phyloP scores from a whole-genome alignment of 768 basidiomycete species.

The Amanita rubescens region DNA sequence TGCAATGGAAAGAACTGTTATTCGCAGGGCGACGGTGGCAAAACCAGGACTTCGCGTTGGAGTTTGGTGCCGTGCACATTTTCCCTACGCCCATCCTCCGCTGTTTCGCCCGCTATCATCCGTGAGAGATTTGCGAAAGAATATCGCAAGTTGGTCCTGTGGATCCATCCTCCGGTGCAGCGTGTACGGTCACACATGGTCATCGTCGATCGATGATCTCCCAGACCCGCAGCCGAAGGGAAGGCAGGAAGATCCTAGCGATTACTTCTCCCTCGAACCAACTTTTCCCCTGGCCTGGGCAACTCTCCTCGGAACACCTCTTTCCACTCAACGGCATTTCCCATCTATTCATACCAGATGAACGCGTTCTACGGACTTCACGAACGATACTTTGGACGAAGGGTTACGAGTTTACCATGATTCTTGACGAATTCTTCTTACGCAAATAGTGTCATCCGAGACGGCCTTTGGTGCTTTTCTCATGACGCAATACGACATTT shows the following conservation, averaged over 20 bases:
- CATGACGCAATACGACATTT: background rate
- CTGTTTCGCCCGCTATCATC: constrained; percentile 2
- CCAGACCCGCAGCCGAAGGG: constrained; percentile 15
- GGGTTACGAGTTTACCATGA: constrained; percentile 24
- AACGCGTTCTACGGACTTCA: constrained; percentile 11
- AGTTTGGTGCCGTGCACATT: constrained; percentile 11
- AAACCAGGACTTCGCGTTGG: background rate
- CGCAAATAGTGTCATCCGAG: constrained; percentile 1
- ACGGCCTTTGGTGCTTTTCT: constrained; percentile 1
- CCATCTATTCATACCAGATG: background rate
- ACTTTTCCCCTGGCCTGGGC: background rate
- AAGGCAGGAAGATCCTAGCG: constrained; percentile 26
- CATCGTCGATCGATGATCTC: constrained; percentile 42
- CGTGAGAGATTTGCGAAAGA: constrained; percentile 20
- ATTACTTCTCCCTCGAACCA: constrained; percentile 13
- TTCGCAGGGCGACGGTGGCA: background rate
- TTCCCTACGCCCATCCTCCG: background rate
- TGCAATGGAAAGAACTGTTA: background rate
- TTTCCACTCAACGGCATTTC: background rate
- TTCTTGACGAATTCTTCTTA: constrained; percentile 30
- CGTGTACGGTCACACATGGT: constrained; percentile 24
- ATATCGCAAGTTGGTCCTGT: constrained; percentile 16
- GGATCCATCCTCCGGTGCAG: constrained; percentile 14
- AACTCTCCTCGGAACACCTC: constrained; percentile 1
- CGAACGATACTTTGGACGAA: constrained; percentile 20